Base-by-base conservation (phyloP, 148 eudicot species). In the Suaeda aralocaspica region DNA sequence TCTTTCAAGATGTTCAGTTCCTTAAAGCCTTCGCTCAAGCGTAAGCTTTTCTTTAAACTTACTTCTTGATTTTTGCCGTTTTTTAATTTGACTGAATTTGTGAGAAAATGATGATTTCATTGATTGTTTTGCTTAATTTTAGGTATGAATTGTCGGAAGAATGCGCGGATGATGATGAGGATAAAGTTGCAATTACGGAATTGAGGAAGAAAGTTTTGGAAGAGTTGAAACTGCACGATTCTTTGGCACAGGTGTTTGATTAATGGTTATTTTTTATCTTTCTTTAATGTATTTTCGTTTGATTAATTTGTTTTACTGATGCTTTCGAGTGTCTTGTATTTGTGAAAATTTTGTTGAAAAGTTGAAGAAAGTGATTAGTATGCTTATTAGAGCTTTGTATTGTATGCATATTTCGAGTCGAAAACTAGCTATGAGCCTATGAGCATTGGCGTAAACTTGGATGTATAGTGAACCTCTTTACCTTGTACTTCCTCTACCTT, bases 101-200 rank as follows among this genome's bases (percentile, higher is more conserved):
- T 16, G 59, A 31, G 29, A 33, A 61, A 22, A 44, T 58, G 44
- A 15, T 33, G 28, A 24, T 36, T 49, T 59, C 21, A 34, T 22
- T 57, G 2, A 0, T 48, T 28, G 33, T 14, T 21, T 67, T 25
- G 25, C 67, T 36, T 45, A 49, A 22, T 30, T 53, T 53, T 76
- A 95, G 99, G 79, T 95, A 87, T 69, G 88, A 89, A 78, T 72
- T 86, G 83, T 97, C 97, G 45, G 93, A 86, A 81, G 96, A 91
- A 72, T 86, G 85, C 63, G 93, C 97, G 44, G 99, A 95, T 65
- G 99, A 95, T 33, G 99, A 91, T 64, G 99, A 91, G 44, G 96
- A 82, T 9, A 94, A 87, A 71, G 60, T 75, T 45, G 90, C 79
- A 56, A 88, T 95, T 45, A 46, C 72, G 39, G 83, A 86, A 74